A percentile compares a stretch with the other conserved stretches of the same genome.
Evolutionary conservation across 2,329 filamentous ascomycete species (phyloP).

Genomic region (Penicillium sp.): DNA sequence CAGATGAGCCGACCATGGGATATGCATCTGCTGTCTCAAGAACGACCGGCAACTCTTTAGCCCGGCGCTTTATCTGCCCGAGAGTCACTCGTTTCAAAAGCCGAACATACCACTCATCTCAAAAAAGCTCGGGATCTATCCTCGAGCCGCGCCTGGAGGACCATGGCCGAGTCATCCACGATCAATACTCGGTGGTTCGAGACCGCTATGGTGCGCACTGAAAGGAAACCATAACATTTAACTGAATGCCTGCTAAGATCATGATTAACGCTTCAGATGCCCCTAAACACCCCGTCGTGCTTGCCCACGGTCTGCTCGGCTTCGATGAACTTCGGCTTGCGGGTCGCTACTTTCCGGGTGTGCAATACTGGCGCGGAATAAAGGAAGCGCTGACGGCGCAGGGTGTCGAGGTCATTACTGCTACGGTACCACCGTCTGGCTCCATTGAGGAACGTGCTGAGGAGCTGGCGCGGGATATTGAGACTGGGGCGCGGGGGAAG

Average conservation of each 20-base stretch:
- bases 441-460: conserved; percentile 62
- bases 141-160: conserved; percentile 56
- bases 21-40: conserved; percentile 16
- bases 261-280: conserved; percentile 31
- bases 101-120: conserved; percentile 26
- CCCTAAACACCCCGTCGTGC: conserved; percentile 62
- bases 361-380: conserved; percentile 69
- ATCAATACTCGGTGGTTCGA: conserved; percentile 64
- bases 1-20: conserved; percentile 27
- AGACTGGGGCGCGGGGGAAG: conserved; percentile 57
- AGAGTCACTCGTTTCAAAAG: background rate
- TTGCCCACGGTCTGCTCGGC: conserved; percentile 68
- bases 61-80: background rate
- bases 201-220: conserved; percentile 57
- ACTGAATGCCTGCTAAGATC: background rate
- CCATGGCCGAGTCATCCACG: conserved; percentile 58
- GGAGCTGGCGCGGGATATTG: conserved; percentile 58
- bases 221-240: background rate
- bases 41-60: conserved; percentile 1
- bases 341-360: conserved; percentile 57
- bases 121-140: conserved; percentile 19
- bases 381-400: conserved; percentile 60
- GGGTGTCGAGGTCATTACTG: conserved; percentile 64
- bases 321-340: conserved; percentile 64
- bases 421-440: conserved; percentile 61